phyloP scores from a whole-genome alignment of 2,329 filamentous ascomycete genomes.

The Aspergillus oerlinghausenensis region DNA sequence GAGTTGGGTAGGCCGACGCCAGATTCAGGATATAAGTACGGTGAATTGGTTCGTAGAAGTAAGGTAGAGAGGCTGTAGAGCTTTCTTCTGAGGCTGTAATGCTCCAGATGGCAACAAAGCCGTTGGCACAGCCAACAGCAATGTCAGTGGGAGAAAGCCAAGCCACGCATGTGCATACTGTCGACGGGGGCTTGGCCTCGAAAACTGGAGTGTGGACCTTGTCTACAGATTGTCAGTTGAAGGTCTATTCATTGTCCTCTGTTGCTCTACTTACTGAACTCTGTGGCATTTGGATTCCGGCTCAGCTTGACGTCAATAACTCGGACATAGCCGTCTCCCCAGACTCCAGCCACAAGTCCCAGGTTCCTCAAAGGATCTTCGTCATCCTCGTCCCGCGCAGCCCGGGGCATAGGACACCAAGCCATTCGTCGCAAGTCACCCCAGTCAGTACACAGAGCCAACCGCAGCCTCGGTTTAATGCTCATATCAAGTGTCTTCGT shows the following conservation, averaged over 20 bases:
- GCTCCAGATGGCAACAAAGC: constrained; percentile 53
- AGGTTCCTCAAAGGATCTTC: constrained; percentile 31
- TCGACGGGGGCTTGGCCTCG: constrained; percentile 45
- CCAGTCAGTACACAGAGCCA: constrained; percentile 55
- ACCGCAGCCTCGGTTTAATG: constrained; percentile 42
- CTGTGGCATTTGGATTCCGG: constrained; percentile 20
- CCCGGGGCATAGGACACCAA: constrained; percentile 51
- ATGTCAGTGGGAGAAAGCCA: constrained; percentile 56
- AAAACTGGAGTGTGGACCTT: constrained; percentile 47
- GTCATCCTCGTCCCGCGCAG: constrained; percentile 25
- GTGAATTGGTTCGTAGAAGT: constrained; percentile 34
- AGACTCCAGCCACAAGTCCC: constrained; percentile 54
- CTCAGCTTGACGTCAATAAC: constrained; percentile 49
- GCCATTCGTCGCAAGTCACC: constrained; percentile 51
- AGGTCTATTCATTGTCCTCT: neutral
- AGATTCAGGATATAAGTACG: constrained; percentile 37
- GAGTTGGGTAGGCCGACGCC: constrained; percentile 49
- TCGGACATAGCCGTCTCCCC: constrained; percentile 54
- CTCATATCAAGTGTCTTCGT: constrained; percentile 42
- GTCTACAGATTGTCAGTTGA: constrained; percentile 21
- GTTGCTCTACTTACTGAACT: constrained; percentile 28
- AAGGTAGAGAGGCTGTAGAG: constrained; percentile 23
- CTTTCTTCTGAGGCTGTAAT: constrained; percentile 22
- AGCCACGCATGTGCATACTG: constrained; percentile 52
- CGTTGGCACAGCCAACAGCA: constrained; percentile 53